Base-by-base conservation (phyloP, 1,139 yeast genomes). In the Suhomyces panamericanus region DNA sequence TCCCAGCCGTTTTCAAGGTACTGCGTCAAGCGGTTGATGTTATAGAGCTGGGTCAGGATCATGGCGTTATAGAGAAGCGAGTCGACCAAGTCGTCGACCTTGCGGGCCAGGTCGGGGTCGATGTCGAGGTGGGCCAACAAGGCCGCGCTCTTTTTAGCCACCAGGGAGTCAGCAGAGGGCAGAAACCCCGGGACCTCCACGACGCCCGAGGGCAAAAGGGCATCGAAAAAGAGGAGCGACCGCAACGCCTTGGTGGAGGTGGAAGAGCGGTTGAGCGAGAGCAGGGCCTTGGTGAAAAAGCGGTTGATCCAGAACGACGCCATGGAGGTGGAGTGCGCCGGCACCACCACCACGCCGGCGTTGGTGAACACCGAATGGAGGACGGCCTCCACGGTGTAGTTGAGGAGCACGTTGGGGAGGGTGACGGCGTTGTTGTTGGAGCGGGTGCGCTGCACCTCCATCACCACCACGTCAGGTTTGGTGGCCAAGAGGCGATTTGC, bases 81-180 rank as follows among this genome's bases (percentile, higher is more conserved):
- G 49, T 73, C 78, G 12, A 70, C 57, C 52, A 73, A 62, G 54
- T 73, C 78, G 51, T 73, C 78, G 13, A 65, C 47, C 51, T 73
- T 64, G n/a, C 58, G 48, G 17, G 48, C 38, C 13, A 46, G 35
- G 15, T 51, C 22, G 4, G 38, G 40, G 11, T 44, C 48, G 40
- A 55, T 17, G 38, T 44, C 38, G 56, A 52, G 36, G 52, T 41
- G 35, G 24, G 32, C 29, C 35, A 49, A 38, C 17, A 52, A 29
- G 16, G 42, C 29, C 31, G 43, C 20, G 11, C 44, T 27, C 33
- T 49, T 49, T 26, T 46, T 39, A 7, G 47, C 28, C 3, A 22
- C 14, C 3, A 32, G 33, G 13, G 39, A 32, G 16, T 17, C 6
- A 13, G 31, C 29, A n/a, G 38, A 41, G 8, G 26, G 32, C 1